Evolutionary conservation across 345 rosid species (phyloP).

Genomic region (Gynandropsis gynandra): DNA sequence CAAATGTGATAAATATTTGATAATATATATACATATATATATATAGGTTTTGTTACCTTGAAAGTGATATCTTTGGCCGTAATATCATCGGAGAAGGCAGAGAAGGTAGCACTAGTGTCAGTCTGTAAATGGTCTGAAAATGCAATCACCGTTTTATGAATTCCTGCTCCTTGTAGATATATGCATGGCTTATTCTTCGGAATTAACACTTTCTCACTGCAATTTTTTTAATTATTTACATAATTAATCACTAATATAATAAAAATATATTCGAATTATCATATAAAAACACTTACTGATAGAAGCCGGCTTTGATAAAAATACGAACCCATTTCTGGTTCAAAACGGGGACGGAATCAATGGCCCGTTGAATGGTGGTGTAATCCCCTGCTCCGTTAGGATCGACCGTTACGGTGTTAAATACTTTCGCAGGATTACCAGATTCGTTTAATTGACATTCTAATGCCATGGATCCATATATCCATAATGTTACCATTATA

Average conservation of each 20-base stretch:
- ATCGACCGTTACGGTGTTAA: constrained; percentile 8
- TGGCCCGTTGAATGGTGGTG: constrained; percentile 7
- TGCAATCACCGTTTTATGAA: constrained; percentile 11
- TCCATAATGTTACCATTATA: neutral
- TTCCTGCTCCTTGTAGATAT: constrained; percentile 19
- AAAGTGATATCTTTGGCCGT: constrained; percentile 16
- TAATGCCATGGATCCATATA: neutral
- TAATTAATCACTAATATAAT: neutral
- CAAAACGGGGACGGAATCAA: constrained; percentile 11
- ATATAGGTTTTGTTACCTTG: constrained; percentile 12
- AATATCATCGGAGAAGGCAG: constrained; percentile 12
- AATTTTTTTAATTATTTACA: neutral
- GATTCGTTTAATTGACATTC: neutral
- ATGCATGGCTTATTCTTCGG: constrained; percentile 13
- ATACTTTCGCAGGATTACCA: neutral
- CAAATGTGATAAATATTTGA: too few relatives aligned
- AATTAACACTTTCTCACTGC: constrained; percentile 15
- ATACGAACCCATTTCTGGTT: constrained; percentile 14
- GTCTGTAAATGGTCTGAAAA: constrained; percentile 1
- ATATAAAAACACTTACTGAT: constrained; percentile 8
- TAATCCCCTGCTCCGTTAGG: constrained; percentile 12
- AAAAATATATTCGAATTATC: neutral
- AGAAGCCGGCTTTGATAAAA: constrained; percentile 4
- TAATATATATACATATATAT: too few relatives aligned
- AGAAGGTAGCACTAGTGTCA: constrained; percentile 17